These are phyloP conservation scores for Halophytophthora batemanensis DNA, from an alignment of 352 stramenopile genomes.

Conservation along the genomic window DNA sequence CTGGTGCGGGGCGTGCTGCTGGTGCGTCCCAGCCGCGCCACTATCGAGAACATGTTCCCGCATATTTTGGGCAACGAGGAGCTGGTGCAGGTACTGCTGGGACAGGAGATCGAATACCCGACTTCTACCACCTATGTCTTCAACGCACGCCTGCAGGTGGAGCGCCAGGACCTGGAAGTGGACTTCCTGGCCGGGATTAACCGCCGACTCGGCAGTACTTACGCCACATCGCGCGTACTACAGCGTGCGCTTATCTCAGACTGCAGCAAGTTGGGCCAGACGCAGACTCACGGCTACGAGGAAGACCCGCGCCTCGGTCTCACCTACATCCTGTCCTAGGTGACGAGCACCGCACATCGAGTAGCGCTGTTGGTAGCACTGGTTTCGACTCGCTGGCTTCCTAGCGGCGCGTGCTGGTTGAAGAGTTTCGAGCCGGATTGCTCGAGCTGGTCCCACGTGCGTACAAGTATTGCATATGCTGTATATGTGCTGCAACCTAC, in stretches of 20 bases:
- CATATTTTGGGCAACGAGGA: conserved; percentile 50
- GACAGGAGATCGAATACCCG: conserved; percentile 45
- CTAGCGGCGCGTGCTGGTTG: too few species aligned
- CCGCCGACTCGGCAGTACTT: conserved; percentile 24
- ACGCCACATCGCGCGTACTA: conserved; percentile 28
- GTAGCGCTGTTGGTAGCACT: too few species aligned
- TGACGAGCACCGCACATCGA: too few species aligned
- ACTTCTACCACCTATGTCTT: conserved; percentile 58
- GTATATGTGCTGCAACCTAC: too few species aligned
- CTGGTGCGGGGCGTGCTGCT: conserved; percentile 35
- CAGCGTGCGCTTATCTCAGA: conserved; percentile 33
- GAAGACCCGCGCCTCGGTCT: conserved; percentile 1
- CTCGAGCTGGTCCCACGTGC: too few species aligned
- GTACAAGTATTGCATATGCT: too few species aligned
- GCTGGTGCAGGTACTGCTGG: conserved; percentile 57
- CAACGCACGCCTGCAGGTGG: conserved; percentile 41
- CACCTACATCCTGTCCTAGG: conserved; percentile 19
- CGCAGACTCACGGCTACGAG: neutral
- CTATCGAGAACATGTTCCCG: conserved; percentile 69
- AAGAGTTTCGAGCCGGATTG: too few species aligned
- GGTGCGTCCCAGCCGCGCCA: conserved; percentile 48
- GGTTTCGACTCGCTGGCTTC: too few species aligned
- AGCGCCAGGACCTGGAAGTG: conserved; percentile 49
- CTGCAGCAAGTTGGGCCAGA: conserved; percentile 22
- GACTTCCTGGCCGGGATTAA: conserved; percentile 58